Evolutionary conservation across 352 stramenopile genomes (phyloP), one percentile per base, ranked within the genome.

Genomic region (Globisporangium heterothallicum): DNA sequence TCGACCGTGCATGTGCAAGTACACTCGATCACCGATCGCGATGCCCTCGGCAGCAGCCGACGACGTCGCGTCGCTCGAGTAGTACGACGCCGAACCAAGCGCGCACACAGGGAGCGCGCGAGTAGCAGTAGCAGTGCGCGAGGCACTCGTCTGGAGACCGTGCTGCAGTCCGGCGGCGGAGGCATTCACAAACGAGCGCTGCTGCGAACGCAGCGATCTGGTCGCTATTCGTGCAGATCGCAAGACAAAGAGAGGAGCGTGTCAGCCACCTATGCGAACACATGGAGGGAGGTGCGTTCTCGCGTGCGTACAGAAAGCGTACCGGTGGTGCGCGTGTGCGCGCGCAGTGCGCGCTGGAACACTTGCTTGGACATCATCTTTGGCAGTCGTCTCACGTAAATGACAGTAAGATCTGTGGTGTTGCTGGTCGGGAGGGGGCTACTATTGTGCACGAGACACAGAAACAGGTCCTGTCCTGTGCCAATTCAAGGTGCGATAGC

Each of bases 11-110:
- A 91, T 86, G 49, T 81, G 63, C 18, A 94, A 49, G 24, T 63
- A 68, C 51, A 94, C 80, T 53, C 81, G 77, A 61, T 94, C 83
- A 19, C 83, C 83, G 30, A 84, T 34, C 10, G 59, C 63, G 14
- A 90, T 56, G 0, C 61, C 56, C 21, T 47, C 18, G 13, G 13
- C 45, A 10, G 30, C 36, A 43, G 49, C 24, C 30, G 56, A 27
- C 2, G 56, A 45, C 14, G 32, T 36, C 25, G 55, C 51, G n/a
- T 38, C 53, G 8, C 51, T 44, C 21, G 66, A 69, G 46, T 41
- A 69, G 48, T 70, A 67, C 30, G 54, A 55, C 27, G 46, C 45
- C 22, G 49, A 63, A 30, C 42, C 56, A 9, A 61, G 10, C 10
- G 38, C 38, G 8, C 26, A 50, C 22, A 35, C 40, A n/a, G 54